A percentile compares a stretch with the other conserved stretches of the same genome.
Conservation (phyloP, 768 basidiomycete species). For the Psilocybe cubensis region DNA sequence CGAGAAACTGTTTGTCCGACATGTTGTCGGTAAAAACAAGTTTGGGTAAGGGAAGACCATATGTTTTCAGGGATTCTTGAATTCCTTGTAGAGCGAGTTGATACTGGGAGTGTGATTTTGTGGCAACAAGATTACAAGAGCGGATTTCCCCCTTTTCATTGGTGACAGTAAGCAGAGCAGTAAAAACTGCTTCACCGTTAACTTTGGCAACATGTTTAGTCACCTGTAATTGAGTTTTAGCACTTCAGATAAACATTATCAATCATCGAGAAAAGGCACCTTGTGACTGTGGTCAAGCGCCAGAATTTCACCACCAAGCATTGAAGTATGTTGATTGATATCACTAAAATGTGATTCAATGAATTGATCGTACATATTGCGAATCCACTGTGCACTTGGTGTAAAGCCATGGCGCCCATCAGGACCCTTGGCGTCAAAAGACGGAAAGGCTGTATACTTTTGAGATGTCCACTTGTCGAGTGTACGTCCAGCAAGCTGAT, state of each 20-base stretch:
- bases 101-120: conserved; percentile 31
- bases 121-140: conserved; percentile 23
- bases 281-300: conserved; percentile 26
- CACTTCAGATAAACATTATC: not conserved
- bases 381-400: conserved; percentile 25
- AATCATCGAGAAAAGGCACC: not conserved
- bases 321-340: conserved; percentile 25
- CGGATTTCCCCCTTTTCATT: conserved; percentile 30
- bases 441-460: no score
- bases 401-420: conserved; percentile 24
- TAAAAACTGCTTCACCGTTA: conserved; percentile 28
- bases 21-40: conserved; percentile 23
- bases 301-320: conserved; percentile 22
- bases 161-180: conserved; percentile 26
- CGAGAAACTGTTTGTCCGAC: conserved; percentile 21
- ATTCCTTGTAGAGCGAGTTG: conserved; percentile 20
- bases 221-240: conserved; percentile 13
- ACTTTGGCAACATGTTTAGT: conserved; percentile 30
- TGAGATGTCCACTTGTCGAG: not conserved
- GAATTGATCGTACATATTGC: conserved; percentile 25
- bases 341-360: conserved; percentile 13
- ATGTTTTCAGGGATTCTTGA: conserved; percentile 7
- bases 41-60: conserved; percentile 15
- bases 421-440: conserved; percentile 17
- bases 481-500: not conserved